These are phyloP conservation scores for Meyerozyma guilliermondii DNA, from an alignment of 1,139 yeast genomes.

Conservation along the genomic window DNA sequence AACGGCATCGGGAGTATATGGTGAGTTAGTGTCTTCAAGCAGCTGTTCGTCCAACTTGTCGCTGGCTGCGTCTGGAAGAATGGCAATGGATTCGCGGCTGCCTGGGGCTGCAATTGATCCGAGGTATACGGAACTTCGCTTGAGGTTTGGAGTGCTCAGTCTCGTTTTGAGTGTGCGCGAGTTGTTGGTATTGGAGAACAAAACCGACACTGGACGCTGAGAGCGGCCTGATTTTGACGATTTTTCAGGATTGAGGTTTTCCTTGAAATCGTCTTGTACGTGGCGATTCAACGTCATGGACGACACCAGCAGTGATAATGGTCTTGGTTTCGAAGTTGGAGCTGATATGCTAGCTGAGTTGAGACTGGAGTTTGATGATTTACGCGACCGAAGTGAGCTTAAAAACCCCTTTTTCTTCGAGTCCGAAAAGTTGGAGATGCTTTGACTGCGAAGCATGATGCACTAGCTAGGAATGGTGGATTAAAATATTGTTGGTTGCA, in stretches of 20 bases:
- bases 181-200: neutral
- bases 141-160: constrained; percentile 21
- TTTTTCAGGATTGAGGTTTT: constrained; percentile 7
- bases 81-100: neutral
- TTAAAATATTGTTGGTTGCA: too few relatives aligned
- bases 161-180: constrained; percentile 15
- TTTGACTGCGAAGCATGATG: constrained; percentile 28
- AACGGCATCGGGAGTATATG: constrained; percentile 5
- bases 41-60: constrained; percentile 3
- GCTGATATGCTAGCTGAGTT: constrained; percentile 3
- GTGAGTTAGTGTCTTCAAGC: constrained; percentile 5
- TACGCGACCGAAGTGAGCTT: constrained; percentile 17
- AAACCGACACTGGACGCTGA: constrained; percentile 4
- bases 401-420: constrained; percentile 18
- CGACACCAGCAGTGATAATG: constrained; percentile 14
- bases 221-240: constrained; percentile 6
- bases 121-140: constrained; percentile 4
- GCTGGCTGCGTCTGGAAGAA: neutral
- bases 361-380: constrained; percentile 9
- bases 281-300: constrained; percentile 11
- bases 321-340: constrained; percentile 7
- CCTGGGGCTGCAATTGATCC: constrained; percentile 2
- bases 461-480: neutral
- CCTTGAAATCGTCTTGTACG: constrained; percentile 3
- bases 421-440: constrained; percentile 23